These are phyloP conservation scores for Melanogaster broomeanus DNA, from an alignment of 768 basidiomycete genomes.

Conservation along the genomic window DNA sequence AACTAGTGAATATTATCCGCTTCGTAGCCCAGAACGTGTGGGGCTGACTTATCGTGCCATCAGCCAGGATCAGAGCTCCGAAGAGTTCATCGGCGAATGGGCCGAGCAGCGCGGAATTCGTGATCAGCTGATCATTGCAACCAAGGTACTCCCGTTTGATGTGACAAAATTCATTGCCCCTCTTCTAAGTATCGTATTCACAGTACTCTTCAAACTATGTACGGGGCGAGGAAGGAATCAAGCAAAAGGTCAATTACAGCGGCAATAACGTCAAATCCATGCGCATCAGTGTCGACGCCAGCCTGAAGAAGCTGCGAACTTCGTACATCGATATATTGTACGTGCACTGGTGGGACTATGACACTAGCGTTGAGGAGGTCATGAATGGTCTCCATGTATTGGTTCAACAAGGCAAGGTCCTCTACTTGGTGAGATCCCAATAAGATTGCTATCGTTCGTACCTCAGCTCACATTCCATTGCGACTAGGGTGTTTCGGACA, in stretches of 20 bases:
- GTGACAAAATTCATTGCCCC: background rate
- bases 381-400: conserved; percentile 47
- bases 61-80: conserved; percentile 58
- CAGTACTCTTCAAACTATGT: conserved; percentile 26
- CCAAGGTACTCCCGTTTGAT: conserved; percentile 33
- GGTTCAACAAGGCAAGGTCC: conserved; percentile 44
- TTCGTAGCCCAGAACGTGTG: background rate
- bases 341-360: conserved; percentile 54
- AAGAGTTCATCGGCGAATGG: conserved; percentile 55
- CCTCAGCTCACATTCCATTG: background rate
- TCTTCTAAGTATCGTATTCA: background rate
- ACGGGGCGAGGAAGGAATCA: conserved; percentile 9
- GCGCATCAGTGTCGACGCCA: conserved; percentile 32
- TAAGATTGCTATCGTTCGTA: background rate
- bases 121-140: conserved; percentile 51
- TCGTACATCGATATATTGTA: conserved; percentile 62
- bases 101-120: conserved; percentile 43
- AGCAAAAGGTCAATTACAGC: conserved; percentile 26
- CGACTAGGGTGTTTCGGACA: conserved; percentile 40
- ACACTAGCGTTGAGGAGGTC: conserved; percentile 46
- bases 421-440: conserved; percentile 35
- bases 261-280: conserved; percentile 43
- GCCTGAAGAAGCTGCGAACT: conserved; percentile 53
- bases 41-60: background rate
- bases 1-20: conserved; percentile 34